Base-by-base conservation (phyloP, 2,329 filamentous ascomycete genomes). In the Mariannaea elegans region DNA sequence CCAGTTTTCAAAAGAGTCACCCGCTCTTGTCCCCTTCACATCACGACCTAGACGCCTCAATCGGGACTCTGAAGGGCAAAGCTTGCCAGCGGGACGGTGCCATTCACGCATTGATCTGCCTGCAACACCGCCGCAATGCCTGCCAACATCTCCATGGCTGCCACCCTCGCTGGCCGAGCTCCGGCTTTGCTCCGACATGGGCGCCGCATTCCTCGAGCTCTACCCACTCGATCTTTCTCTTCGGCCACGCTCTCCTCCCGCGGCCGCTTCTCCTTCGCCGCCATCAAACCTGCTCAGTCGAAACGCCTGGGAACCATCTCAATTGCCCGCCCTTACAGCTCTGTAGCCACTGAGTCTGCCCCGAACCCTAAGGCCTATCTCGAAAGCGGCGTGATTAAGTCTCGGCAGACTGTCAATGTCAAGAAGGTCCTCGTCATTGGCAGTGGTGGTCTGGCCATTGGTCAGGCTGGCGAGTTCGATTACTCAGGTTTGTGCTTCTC, bases 381-480 rank as follows among this genome's bases (percentile, higher is more conserved):
- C 70, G 88, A 93, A 75, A 97, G 92, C 79, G 94, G 93, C 70
- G 90, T 89, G 61, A 89, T 97, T 75, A 91, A 93, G 77, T 89
- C 90, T 59, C 85, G 86, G 72, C 85, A 94, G 71, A 81, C 91
- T 55, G 90, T 97, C 49, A 87, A 97, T 75, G 93, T 98, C 66
- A 97, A 97, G 83, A 98, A 98, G 82, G 94, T 98, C 51, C 83
- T 98, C 63, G 94, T 98, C 70, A 97, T 98, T 82, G 94, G 94
- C 60, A 94, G 90, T 80, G 94, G 94, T 81, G 94, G 94, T 78
- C 85, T 98, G 70, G 93, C 92, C 76, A 98, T 98, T 86, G 94
- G 94, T 65, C 94, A 98, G 81, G 94, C 94, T 66, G 94, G 94
- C 81, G 94, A 98, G 82, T 98, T 98, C 73, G 94, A 98, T 81